phyloP scores from a whole-genome alignment of 83 land plant genomes.

The Picea abies region DNA sequence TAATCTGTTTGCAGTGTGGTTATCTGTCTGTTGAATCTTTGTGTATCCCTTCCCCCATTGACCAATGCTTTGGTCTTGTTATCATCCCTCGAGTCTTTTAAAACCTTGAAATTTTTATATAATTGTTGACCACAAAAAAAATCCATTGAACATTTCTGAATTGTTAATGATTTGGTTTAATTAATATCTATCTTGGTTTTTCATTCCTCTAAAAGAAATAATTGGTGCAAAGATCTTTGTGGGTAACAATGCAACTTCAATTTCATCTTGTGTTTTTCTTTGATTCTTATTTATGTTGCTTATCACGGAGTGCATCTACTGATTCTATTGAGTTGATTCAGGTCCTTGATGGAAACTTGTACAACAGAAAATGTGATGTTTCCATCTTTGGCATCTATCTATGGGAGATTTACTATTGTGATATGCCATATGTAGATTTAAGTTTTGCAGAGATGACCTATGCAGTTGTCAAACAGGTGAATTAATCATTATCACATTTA shows the following conservation, averaged over 20 bases:
- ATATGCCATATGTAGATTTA: constrained; percentile 94
- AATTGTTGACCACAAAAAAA: too few species aligned
- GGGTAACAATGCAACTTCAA: not conserved
- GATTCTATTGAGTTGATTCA: constrained; percentile 17
- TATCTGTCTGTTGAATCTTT: too few species aligned
- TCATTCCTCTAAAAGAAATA: not conserved
- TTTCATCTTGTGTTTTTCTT: not conserved
- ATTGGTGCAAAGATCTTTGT: not conserved
- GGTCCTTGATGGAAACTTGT: constrained; percentile 94
- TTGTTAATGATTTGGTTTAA: not conserved
- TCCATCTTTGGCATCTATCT: constrained; percentile 16
- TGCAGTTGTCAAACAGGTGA: constrained; percentile 66
- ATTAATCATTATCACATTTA: too few species aligned
- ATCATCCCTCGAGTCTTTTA: not conserved
- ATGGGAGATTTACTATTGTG: constrained; percentile 98
- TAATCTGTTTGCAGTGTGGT: too few species aligned
- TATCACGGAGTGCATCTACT: not conserved
- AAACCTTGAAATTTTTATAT: not conserved
- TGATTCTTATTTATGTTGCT: not conserved
- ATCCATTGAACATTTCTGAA: not conserved
- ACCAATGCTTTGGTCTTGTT: not conserved
- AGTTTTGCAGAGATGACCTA: constrained; percentile 93
- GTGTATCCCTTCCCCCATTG: too few species aligned
- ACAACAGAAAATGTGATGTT: constrained; percentile 93
- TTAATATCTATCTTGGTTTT: too few species aligned